Base-by-base conservation (phyloP, 176 grass and related monocot species). In the Cenchrus americanus region DNA sequence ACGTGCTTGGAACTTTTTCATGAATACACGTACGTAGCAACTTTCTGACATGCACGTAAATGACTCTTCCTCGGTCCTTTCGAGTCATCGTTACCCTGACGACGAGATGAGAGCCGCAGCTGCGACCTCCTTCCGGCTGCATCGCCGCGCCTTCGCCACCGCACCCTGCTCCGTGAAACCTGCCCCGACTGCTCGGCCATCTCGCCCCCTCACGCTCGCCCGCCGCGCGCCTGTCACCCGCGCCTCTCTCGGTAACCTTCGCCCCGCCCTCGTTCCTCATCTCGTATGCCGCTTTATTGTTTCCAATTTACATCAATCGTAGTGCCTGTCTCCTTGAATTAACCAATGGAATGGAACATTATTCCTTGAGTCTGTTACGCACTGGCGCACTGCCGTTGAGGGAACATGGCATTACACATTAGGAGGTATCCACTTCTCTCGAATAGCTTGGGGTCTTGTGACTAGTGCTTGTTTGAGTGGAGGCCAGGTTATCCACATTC, bases 221-320 rank as follows among this genome's bases (percentile, higher is more conserved):
- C 71, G 54, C 23, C 71, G 71, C 14, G 18, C 42, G 43, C 69
- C 82, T 0, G 10, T 80, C 22, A n/a, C 23, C 14, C 23, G 71
- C 64, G 63, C 83, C 18, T 70, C 78, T 30, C 83, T 82, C 10
- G 78, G 88, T 89, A 85, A 82, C 47, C 23, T 0, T 75, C 62
- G 32, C 17, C 3, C 53, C 14, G 32, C 0, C 47, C 47, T 15
- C 32, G 15, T n/a, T 3, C 24, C 43, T 8, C 17, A 52, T 34
- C 2, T 44, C 13, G 30, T 1, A 8, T 51, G 49, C 3, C 19
- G 19, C 6, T 23, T 19, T 54, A 3, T 1, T 67, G 40, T 67
- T 17, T 66, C 41, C 26, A 43, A 14, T 66, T 3, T 32, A 50
- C 44, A 5, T 19, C 17, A 24, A 8, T 32, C 49, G 7, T 41